Conservation (phyloP, 2,329 filamentous ascomycete species). For the Alternaria arborescens region DNA sequence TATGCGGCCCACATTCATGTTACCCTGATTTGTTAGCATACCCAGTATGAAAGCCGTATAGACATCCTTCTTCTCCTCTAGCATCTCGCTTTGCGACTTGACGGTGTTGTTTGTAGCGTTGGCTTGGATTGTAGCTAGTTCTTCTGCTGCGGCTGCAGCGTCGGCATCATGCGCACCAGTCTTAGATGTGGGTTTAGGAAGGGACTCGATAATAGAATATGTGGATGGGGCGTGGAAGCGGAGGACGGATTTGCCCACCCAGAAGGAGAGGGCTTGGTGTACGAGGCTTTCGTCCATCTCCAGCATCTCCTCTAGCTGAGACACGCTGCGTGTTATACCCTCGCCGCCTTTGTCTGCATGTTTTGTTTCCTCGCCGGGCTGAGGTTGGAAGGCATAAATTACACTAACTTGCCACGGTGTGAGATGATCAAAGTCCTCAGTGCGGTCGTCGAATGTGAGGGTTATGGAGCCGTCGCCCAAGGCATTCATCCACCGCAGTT, state of each 20-base stretch:
- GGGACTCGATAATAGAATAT: conserved; percentile 72
- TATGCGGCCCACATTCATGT: conserved; percentile 83
- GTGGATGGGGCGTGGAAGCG: conserved; percentile 58
- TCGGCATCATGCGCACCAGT: conserved; percentile 34
- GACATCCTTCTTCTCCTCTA: conserved; percentile 73
- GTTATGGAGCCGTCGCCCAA: conserved; percentile 82
- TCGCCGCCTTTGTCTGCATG: conserved; percentile 26
- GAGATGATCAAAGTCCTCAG: conserved; percentile 74
- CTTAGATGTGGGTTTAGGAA: conserved; percentile 40
- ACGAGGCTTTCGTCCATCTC: conserved; percentile 80
- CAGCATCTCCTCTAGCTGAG: conserved; percentile 62
- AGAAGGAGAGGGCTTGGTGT: conserved; percentile 72
- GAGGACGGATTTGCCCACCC: conserved; percentile 74
- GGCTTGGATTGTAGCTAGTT: conserved; percentile 47
- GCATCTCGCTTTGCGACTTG: conserved; percentile 63
- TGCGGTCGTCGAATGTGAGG: conserved; percentile 83
- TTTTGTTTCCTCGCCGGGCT: conserved; percentile 45
- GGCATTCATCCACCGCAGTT: conserved; percentile 86
- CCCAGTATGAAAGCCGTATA: conserved; percentile 94
- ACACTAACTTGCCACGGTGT: conserved; percentile 89
- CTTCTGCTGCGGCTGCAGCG: conserved; percentile 50
- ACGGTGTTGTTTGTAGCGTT: conserved; percentile 60
- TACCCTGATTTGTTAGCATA: conserved; percentile 92
- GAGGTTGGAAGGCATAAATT: conserved; percentile 79
- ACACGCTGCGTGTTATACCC: conserved; percentile 51